phyloP scores from a whole-genome alignment of 352 stramenopile species.

The Lagenidium giganteum region DNA sequence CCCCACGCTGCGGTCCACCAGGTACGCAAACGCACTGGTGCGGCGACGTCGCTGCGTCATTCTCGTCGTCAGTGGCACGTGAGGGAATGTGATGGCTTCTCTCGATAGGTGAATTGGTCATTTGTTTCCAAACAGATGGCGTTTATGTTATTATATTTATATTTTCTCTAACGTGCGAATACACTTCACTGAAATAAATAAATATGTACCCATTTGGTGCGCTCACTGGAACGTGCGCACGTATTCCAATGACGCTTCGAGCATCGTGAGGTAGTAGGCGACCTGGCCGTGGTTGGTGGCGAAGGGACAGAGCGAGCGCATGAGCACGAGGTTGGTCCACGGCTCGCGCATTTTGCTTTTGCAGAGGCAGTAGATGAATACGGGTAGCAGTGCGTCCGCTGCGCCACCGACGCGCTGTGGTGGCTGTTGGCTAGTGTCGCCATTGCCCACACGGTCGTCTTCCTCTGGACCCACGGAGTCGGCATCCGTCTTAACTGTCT shows the following conservation, averaged over 20 bases:
- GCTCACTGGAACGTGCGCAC: no score
- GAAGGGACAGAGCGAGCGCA: constrained; percentile 25
- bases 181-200: no score
- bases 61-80: no score
- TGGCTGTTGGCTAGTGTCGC: no score
- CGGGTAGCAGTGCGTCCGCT: constrained; percentile 31
- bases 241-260: constrained; percentile 34
- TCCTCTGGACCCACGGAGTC: neutral
- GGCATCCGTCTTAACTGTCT: neutral
- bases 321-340: constrained; percentile 15
- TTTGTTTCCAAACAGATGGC: no score
- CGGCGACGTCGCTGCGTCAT: no score
- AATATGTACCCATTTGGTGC: no score
- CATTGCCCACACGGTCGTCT: no score
- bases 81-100: no score
- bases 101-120: no score
- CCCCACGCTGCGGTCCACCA: constrained; percentile 47
- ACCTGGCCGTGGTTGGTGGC: constrained; percentile 25
- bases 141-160: no score
- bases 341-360: constrained; percentile 16
- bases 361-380: constrained; percentile 35
- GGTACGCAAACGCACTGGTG: constrained; percentile 41
- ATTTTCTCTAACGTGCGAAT: no score
- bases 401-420: constrained; percentile 5
- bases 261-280: constrained; percentile 43